Percentiles rank a stretch among this genome's conserved stretches.
Conservation (phyloP, 305 asterid species). For the Fraxinus paxiana region DNA sequence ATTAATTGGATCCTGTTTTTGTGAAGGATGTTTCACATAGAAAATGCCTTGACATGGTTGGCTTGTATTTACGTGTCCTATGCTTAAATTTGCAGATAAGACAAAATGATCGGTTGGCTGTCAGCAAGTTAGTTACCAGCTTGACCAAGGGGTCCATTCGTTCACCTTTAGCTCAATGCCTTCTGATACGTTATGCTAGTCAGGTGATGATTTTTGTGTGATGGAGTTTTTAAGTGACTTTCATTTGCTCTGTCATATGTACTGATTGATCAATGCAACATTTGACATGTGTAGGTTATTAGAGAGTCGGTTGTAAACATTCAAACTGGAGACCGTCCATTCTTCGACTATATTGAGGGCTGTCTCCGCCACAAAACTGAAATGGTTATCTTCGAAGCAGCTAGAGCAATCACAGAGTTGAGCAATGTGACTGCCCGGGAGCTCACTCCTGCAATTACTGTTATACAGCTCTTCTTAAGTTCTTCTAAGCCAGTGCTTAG, state of each 20-base stretch:
- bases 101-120: conserved; percentile 88
- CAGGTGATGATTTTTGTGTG: conserved; percentile 47
- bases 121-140: conserved; percentile 70
- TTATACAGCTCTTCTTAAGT: conserved; percentile 79
- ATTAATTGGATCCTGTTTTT: background rate
- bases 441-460: conserved; percentile 88
- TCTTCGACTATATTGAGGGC: conserved; percentile 86
- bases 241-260: conserved; percentile 16
- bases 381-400: conserved; percentile 94
- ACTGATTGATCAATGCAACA: conserved; percentile 17
- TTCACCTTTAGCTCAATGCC: conserved; percentile 91
- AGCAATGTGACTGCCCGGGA: conserved; percentile 75
- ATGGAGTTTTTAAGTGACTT: conserved; percentile 13
- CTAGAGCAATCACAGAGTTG: conserved; percentile 88
- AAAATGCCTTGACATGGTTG: conserved; percentile 3
- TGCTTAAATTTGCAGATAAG: conserved; percentile 59
- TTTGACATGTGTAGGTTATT: conserved; percentile 55
- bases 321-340: conserved; percentile 80
- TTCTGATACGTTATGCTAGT: conserved; percentile 84
- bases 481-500: conserved; percentile 91
- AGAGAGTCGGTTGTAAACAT: conserved; percentile 67
- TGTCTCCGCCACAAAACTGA: conserved; percentile 95
- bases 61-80: conserved; percentile 15
- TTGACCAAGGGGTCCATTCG: conserved; percentile 91
- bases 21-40: conserved; percentile 7